Conservation (phyloP, 2,329 filamentous ascomycete species). For the Paramyrothecium roridum region DNA sequence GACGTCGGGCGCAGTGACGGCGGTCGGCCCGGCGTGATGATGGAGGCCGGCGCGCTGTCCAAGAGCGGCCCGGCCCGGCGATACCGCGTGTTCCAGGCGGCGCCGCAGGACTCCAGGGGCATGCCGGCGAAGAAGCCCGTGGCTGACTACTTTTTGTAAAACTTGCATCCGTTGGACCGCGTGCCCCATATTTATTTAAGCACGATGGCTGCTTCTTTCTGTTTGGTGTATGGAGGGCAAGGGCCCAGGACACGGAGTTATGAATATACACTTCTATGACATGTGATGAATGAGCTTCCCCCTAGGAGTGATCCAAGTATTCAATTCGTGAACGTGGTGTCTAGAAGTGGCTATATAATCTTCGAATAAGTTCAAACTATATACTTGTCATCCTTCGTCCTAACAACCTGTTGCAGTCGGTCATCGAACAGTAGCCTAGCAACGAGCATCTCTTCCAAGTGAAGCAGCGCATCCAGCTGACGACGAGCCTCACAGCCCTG, state of each 20-base stretch:
- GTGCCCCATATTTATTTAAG: not conserved
- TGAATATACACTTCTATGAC: not conserved
- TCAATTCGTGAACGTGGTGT: too few relatives aligned
- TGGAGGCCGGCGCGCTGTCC: constrained; percentile 40
- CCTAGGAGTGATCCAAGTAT: too few relatives aligned
- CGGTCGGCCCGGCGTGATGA: constrained; percentile 44
- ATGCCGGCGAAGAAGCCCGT: constrained; percentile 99
- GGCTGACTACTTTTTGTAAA: constrained; percentile 86
- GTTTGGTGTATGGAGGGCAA: not conserved
- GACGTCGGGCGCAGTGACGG: constrained; percentile 60
- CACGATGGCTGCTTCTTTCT: not conserved
- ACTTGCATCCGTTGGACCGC: not conserved
- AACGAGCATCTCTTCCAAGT: too few relatives aligned
- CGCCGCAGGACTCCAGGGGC: constrained; percentile 89
- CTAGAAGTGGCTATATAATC: too few relatives aligned
- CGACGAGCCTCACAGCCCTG: too few relatives aligned
- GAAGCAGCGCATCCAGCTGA: too few relatives aligned
- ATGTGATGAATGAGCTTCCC: not conserved
- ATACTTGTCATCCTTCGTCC: too few relatives aligned
- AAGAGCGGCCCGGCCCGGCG: constrained; percentile 75
- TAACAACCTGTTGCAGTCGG: too few relatives aligned
- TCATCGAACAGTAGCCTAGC: too few relatives aligned
- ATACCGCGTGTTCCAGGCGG: constrained; percentile 94
- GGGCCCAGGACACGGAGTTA: not conserved
- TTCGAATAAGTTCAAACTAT: too few relatives aligned